Evolutionary conservation across 768 basidiomycete genomes (phyloP).

Genomic region (Mycena pura): DNA sequence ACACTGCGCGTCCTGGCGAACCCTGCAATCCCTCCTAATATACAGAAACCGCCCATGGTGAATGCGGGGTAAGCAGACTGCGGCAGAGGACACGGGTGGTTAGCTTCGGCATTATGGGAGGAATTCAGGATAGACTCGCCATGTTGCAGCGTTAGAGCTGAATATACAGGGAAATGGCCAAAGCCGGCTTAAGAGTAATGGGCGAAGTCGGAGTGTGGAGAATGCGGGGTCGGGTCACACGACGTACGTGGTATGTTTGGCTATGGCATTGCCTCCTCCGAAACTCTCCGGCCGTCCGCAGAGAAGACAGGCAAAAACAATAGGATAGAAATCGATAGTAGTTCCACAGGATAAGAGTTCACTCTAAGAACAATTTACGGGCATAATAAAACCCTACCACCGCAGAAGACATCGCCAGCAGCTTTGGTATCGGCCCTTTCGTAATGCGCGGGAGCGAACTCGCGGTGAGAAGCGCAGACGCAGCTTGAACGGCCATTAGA

Average conservation of each 20-base stretch:
- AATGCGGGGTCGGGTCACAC: constrained; percentile 3
- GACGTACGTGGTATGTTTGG: too few species aligned
- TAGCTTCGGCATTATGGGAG: background rate
- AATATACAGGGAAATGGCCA: background rate
- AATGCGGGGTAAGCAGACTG: constrained; percentile 86
- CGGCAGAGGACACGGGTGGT: background rate
- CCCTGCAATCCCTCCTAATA: constrained; percentile 79
- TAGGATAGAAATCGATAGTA: too few species aligned
- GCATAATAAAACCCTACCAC: constrained; percentile 55
- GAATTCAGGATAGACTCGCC: background rate
- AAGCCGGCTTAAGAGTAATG: constrained; percentile 4
- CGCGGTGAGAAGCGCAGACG: constrained; percentile 55
- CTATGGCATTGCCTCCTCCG: too few species aligned
- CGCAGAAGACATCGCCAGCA: constrained; percentile 52
- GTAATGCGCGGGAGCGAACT: constrained; percentile 56
- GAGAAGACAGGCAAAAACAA: too few species aligned
- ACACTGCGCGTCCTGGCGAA: constrained; percentile 76
- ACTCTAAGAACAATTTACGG: constrained; percentile 38
- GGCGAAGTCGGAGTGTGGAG: background rate
- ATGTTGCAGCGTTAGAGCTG: background rate
- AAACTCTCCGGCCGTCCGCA: too few species aligned
- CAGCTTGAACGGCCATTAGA: constrained; percentile 40
- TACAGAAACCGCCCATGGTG: constrained; percentile 76
- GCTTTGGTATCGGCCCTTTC: constrained; percentile 58
- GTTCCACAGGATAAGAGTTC: too few species aligned